Evolutionary conservation across 2,329 filamentous ascomycete species (phyloP), one percentile per base, ranked within the genome.

Genomic region (Fusarium sp.): DNA sequence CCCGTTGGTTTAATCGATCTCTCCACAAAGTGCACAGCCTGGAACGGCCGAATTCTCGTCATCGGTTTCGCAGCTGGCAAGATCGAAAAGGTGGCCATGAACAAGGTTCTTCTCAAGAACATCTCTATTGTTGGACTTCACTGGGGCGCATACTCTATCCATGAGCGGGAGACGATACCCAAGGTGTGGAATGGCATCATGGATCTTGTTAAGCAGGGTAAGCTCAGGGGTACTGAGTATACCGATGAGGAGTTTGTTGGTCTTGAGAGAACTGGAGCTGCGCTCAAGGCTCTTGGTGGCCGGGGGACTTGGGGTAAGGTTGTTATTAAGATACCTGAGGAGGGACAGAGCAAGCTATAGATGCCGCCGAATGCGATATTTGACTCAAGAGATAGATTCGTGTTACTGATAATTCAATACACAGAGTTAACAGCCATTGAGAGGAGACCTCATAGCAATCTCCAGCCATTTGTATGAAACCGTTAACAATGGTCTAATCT

Each of bases 301-400:
- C 87, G 96, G 68, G 93, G 93, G 57, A 98, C 95, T 3, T 98
- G 96, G 96, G 96, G 96, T 0, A 98, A 98, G 87, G 96, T 98
- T 2, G 94, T 98, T 3, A 92, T 98, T 26, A 94, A 94, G 83
- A 87, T 98, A 47, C 91, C 92, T 3, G 93, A 95, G 76, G 87
- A 90, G 50, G 87, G 86, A 12, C 85, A 87, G 72, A 89, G 87
- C 77, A 90, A 88, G 81, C 76, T 91, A 79, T 91, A 78, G 39
- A 66, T 13, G 26, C 8, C 11, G 18, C 22, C 7, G n/a, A 24
- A 45, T 55, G 17, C 13, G 8, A 20, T 20, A 24, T 17, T 6
- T 30, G 32, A 18, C 41, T 6, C 0, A 8, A 35, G 20, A 17
- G 12, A 61, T 14, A 30, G 5, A 44, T 38, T 6, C 1, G 47